Base-by-base conservation (phyloP, 371 early-diverging fungal genomes). In the Gilbertella persicaria region DNA sequence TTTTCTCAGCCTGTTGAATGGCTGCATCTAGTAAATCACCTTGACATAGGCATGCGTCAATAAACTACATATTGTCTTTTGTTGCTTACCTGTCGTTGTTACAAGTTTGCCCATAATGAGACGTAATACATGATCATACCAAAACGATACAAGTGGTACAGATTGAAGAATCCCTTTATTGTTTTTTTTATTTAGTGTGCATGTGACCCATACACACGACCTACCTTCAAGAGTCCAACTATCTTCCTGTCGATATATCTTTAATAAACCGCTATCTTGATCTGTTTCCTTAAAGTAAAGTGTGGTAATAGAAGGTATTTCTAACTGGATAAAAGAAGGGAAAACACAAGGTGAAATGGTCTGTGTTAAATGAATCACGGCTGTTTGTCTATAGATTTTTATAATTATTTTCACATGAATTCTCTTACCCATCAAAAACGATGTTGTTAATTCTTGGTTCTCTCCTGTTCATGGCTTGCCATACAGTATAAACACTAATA, bases 111-210 rank as follows among this genome's bases (percentile, higher is more conserved):
- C 86, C 58, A 84, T 60, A 23, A 75, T 58, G 16, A 78, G 69
- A 50, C 86, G 76, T 1, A 81, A 71, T 28, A 85, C 74, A 50
- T 83, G 72, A 47, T 85, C 80, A 60, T 85, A 85, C 84, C 86
- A 85, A 71, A 80, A 85, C 5, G 79, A 82, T 26, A 85, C 60
- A 12, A 84, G 62, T 30, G 86, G 86, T 57, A 83, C 72, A 44
- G 82, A 81, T 55, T 82, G 79, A 20, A 84, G 72, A 28, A 85
- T 50, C 20, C 84, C 77, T 76, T 5, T n/a, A 47, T 43, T 36
- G 16, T 12, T 42, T 30, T 28, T 19, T 14, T 45, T 38, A 24
- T 38, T 28, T 21, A 26, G 26, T 35, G 24, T 16, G 17, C 14
- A 28, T 24, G 45, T 25, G 43, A 36, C 14, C 12, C 23, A 4